A percentile compares a stretch with the other conserved stretches of the same genome.
Conservation (phyloP, 805 yeast genomes). For the Osmozyma mogii region DNA sequence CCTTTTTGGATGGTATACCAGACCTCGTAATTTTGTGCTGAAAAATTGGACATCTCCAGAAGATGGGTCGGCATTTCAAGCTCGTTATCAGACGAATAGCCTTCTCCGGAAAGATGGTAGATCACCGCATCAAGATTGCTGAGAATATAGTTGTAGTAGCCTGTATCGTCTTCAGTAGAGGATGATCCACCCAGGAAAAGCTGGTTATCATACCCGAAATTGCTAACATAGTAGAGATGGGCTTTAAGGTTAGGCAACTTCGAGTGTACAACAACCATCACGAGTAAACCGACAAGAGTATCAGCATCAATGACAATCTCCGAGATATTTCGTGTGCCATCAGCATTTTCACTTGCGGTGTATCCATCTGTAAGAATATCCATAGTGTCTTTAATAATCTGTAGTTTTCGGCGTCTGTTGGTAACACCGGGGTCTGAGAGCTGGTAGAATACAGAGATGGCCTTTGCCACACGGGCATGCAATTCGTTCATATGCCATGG, state of each 20-base stretch:
- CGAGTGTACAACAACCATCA: constrained; percentile 63
- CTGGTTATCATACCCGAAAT: constrained; percentile 37
- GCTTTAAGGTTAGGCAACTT: constrained; percentile 49
- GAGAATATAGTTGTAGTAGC: constrained; percentile 65
- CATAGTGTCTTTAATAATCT: constrained; percentile 45
- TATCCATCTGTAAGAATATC: constrained; percentile 34
- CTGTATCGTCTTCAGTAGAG: constrained; percentile 35
- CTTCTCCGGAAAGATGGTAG: constrained; percentile 39
- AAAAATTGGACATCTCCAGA: constrained; percentile 29
- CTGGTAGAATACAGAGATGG: constrained; percentile 45
- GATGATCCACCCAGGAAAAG: not conserved
- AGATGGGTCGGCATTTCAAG: too few species aligned
- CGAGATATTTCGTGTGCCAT: constrained; percentile 2
- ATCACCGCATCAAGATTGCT: constrained; percentile 82
- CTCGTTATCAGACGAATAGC: constrained; percentile 11
- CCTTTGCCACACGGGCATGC: constrained; percentile 37
- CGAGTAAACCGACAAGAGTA: constrained; percentile 61
- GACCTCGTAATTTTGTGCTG: constrained; percentile 42
- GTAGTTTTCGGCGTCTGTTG: constrained; percentile 41
- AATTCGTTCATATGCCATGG: constrained; percentile 33
- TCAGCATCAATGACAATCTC: constrained; percentile 65
- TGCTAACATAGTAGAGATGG: constrained; percentile 58
- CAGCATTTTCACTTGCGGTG: too few species aligned
- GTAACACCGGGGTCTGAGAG: constrained; percentile 30
- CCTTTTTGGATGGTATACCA: constrained; percentile 42